Conservation (phyloP, 2,329 filamentous ascomycete species). For the Verticillium albo-atrum region DNA sequence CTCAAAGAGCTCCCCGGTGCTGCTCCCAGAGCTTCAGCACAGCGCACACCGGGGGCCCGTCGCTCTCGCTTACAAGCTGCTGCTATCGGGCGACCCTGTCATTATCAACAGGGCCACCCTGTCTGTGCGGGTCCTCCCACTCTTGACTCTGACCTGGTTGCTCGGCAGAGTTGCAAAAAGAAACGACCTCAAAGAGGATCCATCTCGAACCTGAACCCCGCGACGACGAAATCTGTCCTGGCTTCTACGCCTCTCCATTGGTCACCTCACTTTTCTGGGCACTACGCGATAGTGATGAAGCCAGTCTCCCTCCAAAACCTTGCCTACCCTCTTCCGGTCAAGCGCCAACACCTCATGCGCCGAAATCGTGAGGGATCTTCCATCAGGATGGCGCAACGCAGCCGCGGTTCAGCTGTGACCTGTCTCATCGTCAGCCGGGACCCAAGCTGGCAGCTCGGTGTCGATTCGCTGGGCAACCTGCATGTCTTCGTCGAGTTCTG, state of each 20-base stretch:
- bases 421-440: not conserved
- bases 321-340: not conserved
- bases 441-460: not conserved
- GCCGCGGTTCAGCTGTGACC: not conserved
- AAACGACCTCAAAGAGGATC: not conserved
- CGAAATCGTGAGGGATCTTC: not conserved
- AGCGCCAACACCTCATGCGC: not conserved
- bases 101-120: not conserved
- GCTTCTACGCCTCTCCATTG: not conserved
- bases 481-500: not conserved
- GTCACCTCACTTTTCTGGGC: not conserved
- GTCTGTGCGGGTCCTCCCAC: not conserved
- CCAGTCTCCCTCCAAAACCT: not conserved
- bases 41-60: not conserved
- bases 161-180: not conserved
- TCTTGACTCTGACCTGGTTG: not conserved
- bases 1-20: not conserved
- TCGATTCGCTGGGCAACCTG: not conserved
- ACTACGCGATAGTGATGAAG: not conserved
- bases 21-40: conserved; percentile 1
- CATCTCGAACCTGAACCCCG: not conserved
- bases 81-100: not conserved
- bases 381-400: not conserved
- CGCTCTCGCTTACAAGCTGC: not conserved
- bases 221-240: not conserved